Evolutionary conservation across 1,139 yeast genomes (phyloP).

Genomic region (Pichia sp.): DNA sequence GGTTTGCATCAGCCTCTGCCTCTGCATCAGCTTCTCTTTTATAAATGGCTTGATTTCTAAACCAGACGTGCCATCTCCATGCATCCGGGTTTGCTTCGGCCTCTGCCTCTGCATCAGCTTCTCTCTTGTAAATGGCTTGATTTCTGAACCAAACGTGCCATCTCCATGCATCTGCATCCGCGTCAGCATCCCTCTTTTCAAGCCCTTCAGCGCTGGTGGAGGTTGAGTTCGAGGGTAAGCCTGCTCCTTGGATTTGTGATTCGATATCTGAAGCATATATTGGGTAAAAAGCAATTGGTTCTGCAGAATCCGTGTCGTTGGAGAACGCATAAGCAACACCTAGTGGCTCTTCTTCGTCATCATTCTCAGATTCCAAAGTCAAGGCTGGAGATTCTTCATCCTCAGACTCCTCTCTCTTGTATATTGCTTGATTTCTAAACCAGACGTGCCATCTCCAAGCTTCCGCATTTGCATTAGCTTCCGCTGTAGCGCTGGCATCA

Average conservation of each 20-base stretch:
- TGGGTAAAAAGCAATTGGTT: slow-evolving; percentile 13
- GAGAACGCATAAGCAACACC: slow-evolving; percentile 8
- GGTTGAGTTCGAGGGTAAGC: slow-evolving; percentile 2
- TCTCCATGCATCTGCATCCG: slow-evolving; percentile 14
- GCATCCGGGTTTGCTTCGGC: slow-evolving; percentile 12
- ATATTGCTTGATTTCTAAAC: slow-evolving; percentile 14
- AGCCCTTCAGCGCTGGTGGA: slow-evolving; percentile 9
- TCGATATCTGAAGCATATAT: slow-evolving; percentile 14
- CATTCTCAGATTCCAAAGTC: slow-evolving; percentile 9
- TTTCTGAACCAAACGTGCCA: slow-evolving; percentile 9
- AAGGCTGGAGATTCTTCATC: neutral
- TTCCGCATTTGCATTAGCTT: slow-evolving; percentile 12
- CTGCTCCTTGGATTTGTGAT: neutral
- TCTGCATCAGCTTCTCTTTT: slow-evolving; percentile 10
- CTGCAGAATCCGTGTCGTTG: slow-evolving; percentile 6
- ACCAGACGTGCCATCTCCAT: slow-evolving; percentile 4
- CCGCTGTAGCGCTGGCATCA: slow-evolving; percentile 12
- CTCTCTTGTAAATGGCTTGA: slow-evolving; percentile 15
- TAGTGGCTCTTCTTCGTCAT: slow-evolving; percentile 11
- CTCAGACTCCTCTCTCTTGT: slow-evolving; percentile 18
- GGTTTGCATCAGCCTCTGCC: slow-evolving; percentile 11
- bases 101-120: slow-evolving; percentile 6
- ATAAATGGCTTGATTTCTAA: slow-evolving; percentile 6
- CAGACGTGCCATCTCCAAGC: slow-evolving; percentile 11
- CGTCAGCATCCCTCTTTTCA: slow-evolving; percentile 11